Evolutionary conservation across 306 rosid genomes (phyloP).

Genomic region (Urtica urens): DNA sequence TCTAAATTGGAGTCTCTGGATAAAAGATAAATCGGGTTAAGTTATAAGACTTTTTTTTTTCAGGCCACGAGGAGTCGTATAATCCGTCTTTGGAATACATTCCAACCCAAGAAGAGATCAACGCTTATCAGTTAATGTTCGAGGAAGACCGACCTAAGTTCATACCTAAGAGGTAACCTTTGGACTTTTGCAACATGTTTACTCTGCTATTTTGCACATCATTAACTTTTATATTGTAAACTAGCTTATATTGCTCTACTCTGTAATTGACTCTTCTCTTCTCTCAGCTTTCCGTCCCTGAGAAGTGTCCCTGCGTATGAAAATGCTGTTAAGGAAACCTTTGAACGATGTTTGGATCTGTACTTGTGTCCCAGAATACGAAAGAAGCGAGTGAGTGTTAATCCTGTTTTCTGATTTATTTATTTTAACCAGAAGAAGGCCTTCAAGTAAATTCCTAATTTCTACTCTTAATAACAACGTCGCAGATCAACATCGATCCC

Average conservation of each 20-base stretch:
- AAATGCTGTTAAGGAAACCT: slow-evolving; percentile 59
- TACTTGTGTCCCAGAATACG: slow-evolving; percentile 85
- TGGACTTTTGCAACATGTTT: no score
- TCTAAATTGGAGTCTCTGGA: background rate
- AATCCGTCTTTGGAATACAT: slow-evolving; percentile 90
- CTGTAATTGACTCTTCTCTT: slow-evolving; percentile 7
- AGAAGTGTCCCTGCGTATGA: slow-evolving; percentile 88
- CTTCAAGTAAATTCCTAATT: background rate
- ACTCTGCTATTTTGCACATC: background rate
- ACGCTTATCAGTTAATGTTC: slow-evolving; percentile 65
- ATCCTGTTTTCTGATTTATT: background rate
- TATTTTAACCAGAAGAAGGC: background rate
- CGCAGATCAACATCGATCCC: slow-evolving; percentile 77
- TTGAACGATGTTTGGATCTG: slow-evolving; percentile 85
- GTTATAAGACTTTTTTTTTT: background rate
- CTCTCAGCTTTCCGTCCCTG: slow-evolving; percentile 55
- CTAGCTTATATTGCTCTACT: slow-evolving; percentile 7
- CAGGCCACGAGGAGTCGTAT: slow-evolving; percentile 90
- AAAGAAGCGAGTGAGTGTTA: slow-evolving; percentile 69
- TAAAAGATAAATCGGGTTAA: no score
- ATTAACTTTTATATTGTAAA: background rate
- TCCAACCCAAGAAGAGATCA: slow-evolving; percentile 88
- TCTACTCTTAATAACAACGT: slow-evolving; percentile 11
- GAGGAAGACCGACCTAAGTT: slow-evolving; percentile 92
- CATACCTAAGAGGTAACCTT: slow-evolving; percentile 67